phyloP scores from a whole-genome alignment of 768 basidiomycete genomes.

The Boletellus ananiceps region DNA sequence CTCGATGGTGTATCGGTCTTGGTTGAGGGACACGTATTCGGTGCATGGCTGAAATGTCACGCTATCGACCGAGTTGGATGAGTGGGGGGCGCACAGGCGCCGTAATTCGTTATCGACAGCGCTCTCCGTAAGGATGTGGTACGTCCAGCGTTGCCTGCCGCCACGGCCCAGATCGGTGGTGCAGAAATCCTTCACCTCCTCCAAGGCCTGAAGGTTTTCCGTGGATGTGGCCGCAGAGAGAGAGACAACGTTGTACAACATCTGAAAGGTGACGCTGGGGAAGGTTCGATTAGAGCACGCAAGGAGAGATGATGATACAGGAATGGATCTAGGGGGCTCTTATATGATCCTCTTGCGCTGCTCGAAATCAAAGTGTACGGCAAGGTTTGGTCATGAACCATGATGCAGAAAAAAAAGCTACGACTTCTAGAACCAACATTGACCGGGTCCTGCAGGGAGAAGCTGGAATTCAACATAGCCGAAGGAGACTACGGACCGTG shows the following conservation, averaged over 20 bases:
- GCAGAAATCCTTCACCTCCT: conserved; percentile 50
- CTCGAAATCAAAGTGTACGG: conserved; percentile 17
- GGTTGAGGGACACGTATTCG: conserved; percentile 33
- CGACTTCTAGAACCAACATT: conserved; percentile 15
- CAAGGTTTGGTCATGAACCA: conserved; percentile 8
- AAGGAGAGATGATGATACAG: conserved; percentile 15
- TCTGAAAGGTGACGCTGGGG: conserved; percentile 5
- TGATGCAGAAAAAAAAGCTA: conserved; percentile 15
- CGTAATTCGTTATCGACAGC: conserved; percentile 37
- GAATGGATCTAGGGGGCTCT: conserved; percentile 9
- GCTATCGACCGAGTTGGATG: conserved; percentile 32
- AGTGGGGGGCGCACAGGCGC: conserved; percentile 35
- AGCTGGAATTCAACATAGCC: conserved; percentile 20
- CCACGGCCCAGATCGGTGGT: conserved; percentile 52
- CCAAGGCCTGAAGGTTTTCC: conserved; percentile 46
- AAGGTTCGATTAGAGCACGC: neutral
- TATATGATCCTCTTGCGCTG: conserved; percentile 18
- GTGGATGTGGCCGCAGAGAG: conserved; percentile 42
- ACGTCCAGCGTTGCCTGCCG: conserved; percentile 51
- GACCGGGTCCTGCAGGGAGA: conserved; percentile 16
- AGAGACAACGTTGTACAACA: conserved; percentile 36
- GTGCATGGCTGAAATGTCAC: conserved; percentile 43
- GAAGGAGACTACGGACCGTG: conserved; percentile 21
- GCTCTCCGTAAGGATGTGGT: conserved; percentile 42
- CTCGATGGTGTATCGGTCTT: conserved; percentile 40